Evolutionary conservation across 2,329 filamentous ascomycete genomes (phyloP), one percentile per base, ranked within the genome.

Genomic region (Leptographium flavum): DNA sequence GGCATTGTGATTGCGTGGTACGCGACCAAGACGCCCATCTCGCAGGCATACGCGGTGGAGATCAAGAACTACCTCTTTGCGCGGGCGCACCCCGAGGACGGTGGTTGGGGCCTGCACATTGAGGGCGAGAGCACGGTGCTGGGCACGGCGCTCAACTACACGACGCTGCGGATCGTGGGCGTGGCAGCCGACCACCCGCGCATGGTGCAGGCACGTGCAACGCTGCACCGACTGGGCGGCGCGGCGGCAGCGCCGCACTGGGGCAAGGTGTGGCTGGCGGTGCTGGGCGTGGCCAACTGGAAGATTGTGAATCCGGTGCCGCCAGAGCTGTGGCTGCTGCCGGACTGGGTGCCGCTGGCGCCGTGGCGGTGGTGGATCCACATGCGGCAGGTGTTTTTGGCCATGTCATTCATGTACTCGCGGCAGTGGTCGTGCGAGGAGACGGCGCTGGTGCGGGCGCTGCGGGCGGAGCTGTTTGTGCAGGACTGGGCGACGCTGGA

Each of bases 331-430:
- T 98, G 92, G 92, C 70, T 94, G 35, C 66, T 95, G 4, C 88
- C 88, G 0, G 85, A 94, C 60, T 94, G 87, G 87, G 73, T 87
- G 3, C 88, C 88, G 1, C 73, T 94, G 57, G 79, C 87, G 5
- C 90, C 90, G 0, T 94, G 87, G 87, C 71, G 87, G 53, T 95
- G 90, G 88, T 95, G 88, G 90, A 85, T 96, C 56, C 92, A 98
- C 56, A 95, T 95, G 62, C 86, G 92, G n/a, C 79, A 84, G 63
- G 88, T 98, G n/a, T 94, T 90, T 56, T 61, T 94, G 41, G 83
- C 88, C 5, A 95, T 96, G 87, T 79, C 83, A 1, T 95, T 83
- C 57, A 63, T 96, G 36, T 94, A 83, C 68, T 94, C 87, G 0
- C 87, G 83, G 66, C 72, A 72, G 51, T 95, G 86, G 79, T 73